These are phyloP conservation scores for Mucor velutinosus DNA, from an alignment of 371 early-diverging fungal species.

Conservation along the genomic window DNA sequence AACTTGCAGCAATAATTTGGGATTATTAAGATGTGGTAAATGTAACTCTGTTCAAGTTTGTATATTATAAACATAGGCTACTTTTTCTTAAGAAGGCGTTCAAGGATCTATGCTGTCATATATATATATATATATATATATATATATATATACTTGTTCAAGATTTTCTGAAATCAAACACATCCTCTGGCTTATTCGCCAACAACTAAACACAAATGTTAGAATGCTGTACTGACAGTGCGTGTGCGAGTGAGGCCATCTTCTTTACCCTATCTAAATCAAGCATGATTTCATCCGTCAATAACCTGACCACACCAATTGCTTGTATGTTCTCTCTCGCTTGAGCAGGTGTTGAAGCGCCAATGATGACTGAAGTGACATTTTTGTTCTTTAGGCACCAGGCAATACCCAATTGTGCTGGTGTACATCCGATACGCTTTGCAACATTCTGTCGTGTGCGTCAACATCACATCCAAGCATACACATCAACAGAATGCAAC, in stretches of 20 bases:
- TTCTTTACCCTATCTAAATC: conserved; percentile 57
- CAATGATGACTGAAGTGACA: conserved; percentile 66
- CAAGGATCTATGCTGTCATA: no score
- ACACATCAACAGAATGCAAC: neutral
- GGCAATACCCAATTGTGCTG: conserved; percentile 80
- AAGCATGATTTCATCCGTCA: conserved; percentile 71
- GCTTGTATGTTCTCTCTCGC: conserved; percentile 76
- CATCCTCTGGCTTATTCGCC: conserved; percentile 70
- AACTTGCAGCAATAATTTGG: no score
- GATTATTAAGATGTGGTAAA: no score
- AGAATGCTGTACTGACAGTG: neutral
- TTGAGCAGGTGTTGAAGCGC: conserved; percentile 75
- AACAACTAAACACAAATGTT: conserved; percentile 44
- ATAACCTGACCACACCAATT: conserved; percentile 54
- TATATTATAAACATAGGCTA: no score
- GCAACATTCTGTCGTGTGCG: conserved; percentile 55
- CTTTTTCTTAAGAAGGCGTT: no score
- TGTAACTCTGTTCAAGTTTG: no score
- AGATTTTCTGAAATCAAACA: conserved; percentile 66
- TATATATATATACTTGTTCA: no score
- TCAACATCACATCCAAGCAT: neutral
- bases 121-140: no score
- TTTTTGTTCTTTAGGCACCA: conserved; percentile 76
- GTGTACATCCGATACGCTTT: conserved; percentile 63
- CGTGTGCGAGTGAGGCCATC: neutral